These are phyloP conservation scores for Prunus campanulata DNA, from an alignment of 306 rosid species.

Conservation along the genomic window DNA sequence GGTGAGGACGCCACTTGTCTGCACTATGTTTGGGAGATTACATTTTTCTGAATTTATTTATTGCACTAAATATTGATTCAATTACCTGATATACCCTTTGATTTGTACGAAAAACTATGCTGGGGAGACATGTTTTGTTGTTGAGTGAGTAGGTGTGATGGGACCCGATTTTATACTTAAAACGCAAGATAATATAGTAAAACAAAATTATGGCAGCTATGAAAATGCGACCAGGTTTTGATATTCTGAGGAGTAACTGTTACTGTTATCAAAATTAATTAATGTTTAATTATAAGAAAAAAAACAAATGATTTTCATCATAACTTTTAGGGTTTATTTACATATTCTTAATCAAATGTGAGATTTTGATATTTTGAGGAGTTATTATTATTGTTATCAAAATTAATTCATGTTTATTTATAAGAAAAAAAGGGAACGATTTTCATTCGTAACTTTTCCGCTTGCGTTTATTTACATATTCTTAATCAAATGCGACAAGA, in stretches of 20 bases:
- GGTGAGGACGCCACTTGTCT: slow-evolving; percentile 3
- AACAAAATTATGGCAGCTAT: not conserved
- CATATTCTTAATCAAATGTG: too few relatives aligned
- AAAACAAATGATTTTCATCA: too few relatives aligned
- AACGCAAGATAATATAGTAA: not conserved
- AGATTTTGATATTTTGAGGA: not conserved
- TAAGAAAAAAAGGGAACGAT: too few relatives aligned
- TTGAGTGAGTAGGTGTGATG: slow-evolving; percentile 4
- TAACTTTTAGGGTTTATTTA: too few relatives aligned
- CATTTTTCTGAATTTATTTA: not conserved
- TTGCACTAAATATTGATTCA: not conserved
- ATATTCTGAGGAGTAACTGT: not conserved
- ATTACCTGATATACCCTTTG: not conserved
- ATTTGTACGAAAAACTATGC: not conserved
- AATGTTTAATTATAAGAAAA: too few relatives aligned
- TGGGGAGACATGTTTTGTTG: not conserved
- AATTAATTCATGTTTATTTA: not conserved
- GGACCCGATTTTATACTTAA: not conserved
- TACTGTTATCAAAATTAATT: not conserved
- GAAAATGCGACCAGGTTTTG: not conserved
- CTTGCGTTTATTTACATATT: too few relatives aligned
- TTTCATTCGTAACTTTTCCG: too few relatives aligned
- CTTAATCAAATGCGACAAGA: too few relatives aligned
- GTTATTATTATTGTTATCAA: not conserved
- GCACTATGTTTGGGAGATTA: not conserved